Conservation (phyloP, 2,329 filamentous ascomycete species). For the Penicillium frequentans region DNA sequence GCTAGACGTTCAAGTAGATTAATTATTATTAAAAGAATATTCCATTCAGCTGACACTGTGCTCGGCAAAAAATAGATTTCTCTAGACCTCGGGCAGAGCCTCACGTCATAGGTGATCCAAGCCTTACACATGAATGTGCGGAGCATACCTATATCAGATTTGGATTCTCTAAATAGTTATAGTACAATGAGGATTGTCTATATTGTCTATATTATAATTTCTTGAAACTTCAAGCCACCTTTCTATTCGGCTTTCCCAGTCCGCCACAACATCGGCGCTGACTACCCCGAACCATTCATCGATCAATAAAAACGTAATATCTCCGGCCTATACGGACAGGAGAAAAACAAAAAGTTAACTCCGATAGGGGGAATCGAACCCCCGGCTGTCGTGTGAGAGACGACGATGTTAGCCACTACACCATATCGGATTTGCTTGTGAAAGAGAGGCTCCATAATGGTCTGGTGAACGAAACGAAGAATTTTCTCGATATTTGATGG, state of each 20-base stretch:
- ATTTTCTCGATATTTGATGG: no score
- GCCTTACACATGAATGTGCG: no score
- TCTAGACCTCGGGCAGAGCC: not conserved
- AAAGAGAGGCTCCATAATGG: no score
- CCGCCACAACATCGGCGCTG: no score
- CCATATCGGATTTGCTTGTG: slow-evolving; percentile 9
- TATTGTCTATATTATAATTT: no score
- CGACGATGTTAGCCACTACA: slow-evolving; percentile 32
- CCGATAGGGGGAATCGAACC: slow-evolving; percentile 32
- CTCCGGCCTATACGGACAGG: not conserved
- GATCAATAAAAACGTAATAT: not conserved
- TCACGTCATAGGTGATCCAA: not conserved
- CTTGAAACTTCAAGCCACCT: no score
- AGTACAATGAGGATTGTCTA: no score
- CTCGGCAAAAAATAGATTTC: not conserved
- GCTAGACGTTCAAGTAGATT: not conserved
- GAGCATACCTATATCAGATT: no score
- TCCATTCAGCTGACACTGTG: not conserved
- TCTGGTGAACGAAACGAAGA: no score
- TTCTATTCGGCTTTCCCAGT: no score
- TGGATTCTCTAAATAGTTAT: no score
- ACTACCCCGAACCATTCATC: no score
- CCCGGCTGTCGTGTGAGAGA: slow-evolving; percentile 32
- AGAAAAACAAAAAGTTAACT: slow-evolving; percentile 4
- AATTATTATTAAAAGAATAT: not conserved